Evolutionary conservation across 1,139 yeast genomes (phyloP).

Genomic region (Barnettozyma hawaiiensis): DNA sequence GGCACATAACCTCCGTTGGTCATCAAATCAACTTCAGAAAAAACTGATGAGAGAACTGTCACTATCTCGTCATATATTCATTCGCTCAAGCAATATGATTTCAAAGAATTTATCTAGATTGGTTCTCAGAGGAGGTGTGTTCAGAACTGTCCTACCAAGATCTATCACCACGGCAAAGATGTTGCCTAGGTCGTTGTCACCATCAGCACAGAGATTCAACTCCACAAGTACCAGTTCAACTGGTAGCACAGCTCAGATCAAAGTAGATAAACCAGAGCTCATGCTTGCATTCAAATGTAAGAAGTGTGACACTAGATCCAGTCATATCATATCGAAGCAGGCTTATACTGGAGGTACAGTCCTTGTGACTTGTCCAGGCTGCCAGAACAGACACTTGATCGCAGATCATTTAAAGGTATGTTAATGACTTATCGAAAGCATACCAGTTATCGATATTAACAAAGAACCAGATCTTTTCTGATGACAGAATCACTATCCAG

Average conservation of each 20-base stretch:
- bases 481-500: slow-evolving; percentile 65
- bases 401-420: slow-evolving; percentile 77
- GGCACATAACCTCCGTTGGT: too few species aligned
- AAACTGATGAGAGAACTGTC: too few species aligned
- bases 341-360: slow-evolving; percentile 87
- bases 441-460: not conserved
- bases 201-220: slow-evolving; percentile 11
- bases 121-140: not conserved
- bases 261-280: slow-evolving; percentile 65
- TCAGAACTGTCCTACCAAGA: not conserved
- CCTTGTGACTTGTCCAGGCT: slow-evolving; percentile 85
- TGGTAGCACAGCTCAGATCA: slow-evolving; percentile 25
- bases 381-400: slow-evolving; percentile 81
- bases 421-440: slow-evolving; percentile 2
- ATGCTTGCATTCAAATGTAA: slow-evolving; percentile 94
- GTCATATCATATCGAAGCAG: slow-evolving; percentile 86
- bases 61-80: too few species aligned
- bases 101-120: not conserved
- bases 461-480: slow-evolving; percentile 54
- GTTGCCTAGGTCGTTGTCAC: not conserved
- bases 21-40: too few species aligned
- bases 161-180: not conserved
- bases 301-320: slow-evolving; percentile 75
- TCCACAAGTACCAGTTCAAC: slow-evolving; percentile 11
- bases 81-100: not conserved